Evolutionary conservation across 2,329 filamentous ascomycete genomes (phyloP), one percentile per base, ranked within the genome.

Genomic region (Tolypocladium sp.): DNA sequence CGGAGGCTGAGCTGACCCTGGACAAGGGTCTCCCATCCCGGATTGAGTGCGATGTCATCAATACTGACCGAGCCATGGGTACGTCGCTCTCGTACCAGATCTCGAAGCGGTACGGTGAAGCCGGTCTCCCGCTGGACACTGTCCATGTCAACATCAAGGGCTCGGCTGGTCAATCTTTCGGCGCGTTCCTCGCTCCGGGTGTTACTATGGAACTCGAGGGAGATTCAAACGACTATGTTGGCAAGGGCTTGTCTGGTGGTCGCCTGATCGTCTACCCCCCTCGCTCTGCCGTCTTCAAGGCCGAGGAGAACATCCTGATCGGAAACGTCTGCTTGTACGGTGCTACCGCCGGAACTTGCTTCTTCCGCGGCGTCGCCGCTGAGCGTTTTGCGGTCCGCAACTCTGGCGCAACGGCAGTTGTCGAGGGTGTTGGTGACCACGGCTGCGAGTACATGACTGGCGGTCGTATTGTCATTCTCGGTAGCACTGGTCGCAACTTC

Each of bases 401-500:
- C 80, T 97, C 93, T 1, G 93, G 93, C 77, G 93, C 91, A 56
- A 96, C 88, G 35, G 92, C 93, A n/a, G 90, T 97, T 64, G 92
- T 97, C 63, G 93, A 97, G 76, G 93, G 93, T 77, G 85, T 96
- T 64, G 93, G 93, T 81, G 93, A 97, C 74, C 93, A 97, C 73
- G 90, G 91, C 63, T 97, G 92, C 72, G 93, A 97, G 81, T 97
- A 97, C 83, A 97, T 97, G 93, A 97, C 93, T 69, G 93, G 93
- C 72, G 93, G 93, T 71, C 91, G 92, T 70, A 82, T 97, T 56
- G 79, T 97, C 64, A 83, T 96, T 69, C 83, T 97, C 55, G 93
- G 93, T 60, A 86, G 84, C 68, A 96, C 92, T 70, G 93, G 93
- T 53, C 92, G 93, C 67, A 97, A 97, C 81, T 97, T 97, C 70